Percentiles rank a stretch among this genome's conserved stretches.
phyloP scores from a whole-genome alignment of 2,329 filamentous ascomycete species.

The Teratosphaeria viscida region DNA sequence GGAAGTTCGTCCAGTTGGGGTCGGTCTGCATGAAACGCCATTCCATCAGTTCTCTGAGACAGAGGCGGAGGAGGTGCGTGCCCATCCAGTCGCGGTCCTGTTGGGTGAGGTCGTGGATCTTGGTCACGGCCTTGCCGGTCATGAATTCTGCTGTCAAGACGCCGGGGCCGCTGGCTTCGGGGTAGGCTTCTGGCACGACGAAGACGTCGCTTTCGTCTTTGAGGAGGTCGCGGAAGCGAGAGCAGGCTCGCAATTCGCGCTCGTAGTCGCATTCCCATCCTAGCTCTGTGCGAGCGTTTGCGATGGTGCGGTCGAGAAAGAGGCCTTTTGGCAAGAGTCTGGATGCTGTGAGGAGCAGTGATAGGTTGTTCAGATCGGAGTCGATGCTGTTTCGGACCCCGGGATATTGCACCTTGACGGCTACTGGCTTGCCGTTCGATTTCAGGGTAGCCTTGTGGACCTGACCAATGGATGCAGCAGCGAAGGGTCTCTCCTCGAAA shows the following conservation, averaged over 20 bases:
- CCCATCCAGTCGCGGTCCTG: conserved; percentile 91
- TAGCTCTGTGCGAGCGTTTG: conserved; percentile 82
- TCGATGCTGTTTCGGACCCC: conserved; percentile 94
- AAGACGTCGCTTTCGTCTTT: conserved; percentile 64
- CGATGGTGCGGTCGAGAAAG: conserved; percentile 94
- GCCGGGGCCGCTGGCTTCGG: conserved; percentile 70
- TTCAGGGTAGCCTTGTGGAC: conserved; percentile 78
- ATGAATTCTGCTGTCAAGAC: conserved; percentile 92
- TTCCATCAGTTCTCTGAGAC: conserved; percentile 82
- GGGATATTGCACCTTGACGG: conserved; percentile 95
- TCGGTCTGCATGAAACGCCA: conserved; percentile 99
- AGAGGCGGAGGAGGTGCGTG: conserved; percentile 82
- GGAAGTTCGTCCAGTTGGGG: conserved; percentile 98
- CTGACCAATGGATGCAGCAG: conserved; percentile 92
- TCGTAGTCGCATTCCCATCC: conserved; percentile 96
- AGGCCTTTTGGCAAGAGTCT: conserved; percentile 81
- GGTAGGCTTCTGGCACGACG: conserved; percentile 64
- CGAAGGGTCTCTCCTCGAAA: conserved; percentile 86
- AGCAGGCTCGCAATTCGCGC: conserved; percentile 73
- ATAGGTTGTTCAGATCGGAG: conserved; percentile 89
- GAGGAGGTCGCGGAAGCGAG: conserved; percentile 68
- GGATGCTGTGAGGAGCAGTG: conserved; percentile 80
- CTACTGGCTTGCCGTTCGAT: conserved; percentile 64
- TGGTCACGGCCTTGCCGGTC: conserved; percentile 75
- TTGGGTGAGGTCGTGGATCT: conserved; percentile 61